Evolutionary conservation across 345 rosid genomes (phyloP), one percentile per base, ranked within the genome.

Genomic region (Bruguiera gymnorhiza): DNA sequence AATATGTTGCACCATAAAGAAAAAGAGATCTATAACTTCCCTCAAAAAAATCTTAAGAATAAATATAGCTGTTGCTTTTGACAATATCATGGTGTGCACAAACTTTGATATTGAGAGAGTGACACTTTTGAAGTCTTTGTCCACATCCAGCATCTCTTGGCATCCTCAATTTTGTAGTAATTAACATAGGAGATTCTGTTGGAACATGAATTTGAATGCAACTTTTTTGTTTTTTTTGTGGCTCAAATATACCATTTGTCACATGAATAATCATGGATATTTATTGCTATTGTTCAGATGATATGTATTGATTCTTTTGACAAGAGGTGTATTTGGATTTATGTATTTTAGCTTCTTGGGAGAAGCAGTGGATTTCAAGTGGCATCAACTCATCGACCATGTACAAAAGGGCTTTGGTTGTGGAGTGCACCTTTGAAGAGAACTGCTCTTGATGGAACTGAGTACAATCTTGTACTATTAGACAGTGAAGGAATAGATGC

Each of bases 401-500:
- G 98, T 79, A 96, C 99, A 0, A 96, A 96, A 73, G 99, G 99
- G 57, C 98, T 96, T 63, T 96, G 98, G 98, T 73, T 96, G 81
- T 96, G 98, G 99, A 96, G 97, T 78, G 82, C 98, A 68, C 97
- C 96, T 5, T 71, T 96, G 43, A 92, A 89, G 85, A 81, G 89
- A 82, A 92, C 86, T 70, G 89, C 94, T 72, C 94, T 92, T 62
- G 99, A 96, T 73, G 98, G 99, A 69, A 86, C 90, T 10, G 93
- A 96, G 74, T 96, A 92, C 73, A 96, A 89, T 75, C 97, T 96
- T 6, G 70, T 96, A 73, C 83, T 92, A 19, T 82, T 96, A 72
- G 99, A 96, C 78, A 86, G 89, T 66, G 98, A 96, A 90, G 99
- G 99, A 56, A 90, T 96, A 68, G 97, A 92, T 83, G 96, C 99